A percentile compares a stretch with the other conserved stretches of the same genome.
phyloP scores from a whole-genome alignment of 495 filamentous ascomycete species.

The Rostrohypoxylon terebratum region DNA sequence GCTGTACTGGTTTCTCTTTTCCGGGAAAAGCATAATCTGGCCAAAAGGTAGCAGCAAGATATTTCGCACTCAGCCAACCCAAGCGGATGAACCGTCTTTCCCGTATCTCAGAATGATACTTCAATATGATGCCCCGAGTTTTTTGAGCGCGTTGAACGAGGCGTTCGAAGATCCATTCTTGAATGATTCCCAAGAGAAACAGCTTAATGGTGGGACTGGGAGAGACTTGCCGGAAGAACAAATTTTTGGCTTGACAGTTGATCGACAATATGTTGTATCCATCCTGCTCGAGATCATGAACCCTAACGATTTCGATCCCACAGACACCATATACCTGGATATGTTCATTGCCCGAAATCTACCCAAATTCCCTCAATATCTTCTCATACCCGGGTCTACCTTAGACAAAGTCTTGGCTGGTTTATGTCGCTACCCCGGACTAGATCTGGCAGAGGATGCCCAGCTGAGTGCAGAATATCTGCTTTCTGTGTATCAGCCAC shows the following conservation, averaged over 20 bases:
- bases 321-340: slow-evolving; percentile 92
- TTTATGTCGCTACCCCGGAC: slow-evolving; percentile 83
- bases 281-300: slow-evolving; percentile 92
- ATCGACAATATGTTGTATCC: slow-evolving; percentile 89
- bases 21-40: slow-evolving; percentile 77
- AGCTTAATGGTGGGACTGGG: slow-evolving; percentile 62
- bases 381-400: slow-evolving; percentile 86
- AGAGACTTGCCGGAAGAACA: slow-evolving; percentile 69
- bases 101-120: slow-evolving; percentile 86
- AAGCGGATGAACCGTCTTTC: slow-evolving; percentile 72
- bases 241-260: slow-evolving; percentile 77
- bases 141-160: slow-evolving; percentile 95
- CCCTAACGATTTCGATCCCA: slow-evolving; percentile 72
- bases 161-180: slow-evolving; percentile 96
- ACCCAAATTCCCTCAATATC: slow-evolving; percentile 95
- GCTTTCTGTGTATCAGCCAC: slow-evolving; percentile 90
- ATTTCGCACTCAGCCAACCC: slow-evolving; percentile 63
- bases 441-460: slow-evolving; percentile 89
- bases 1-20: slow-evolving; percentile 92
- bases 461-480: slow-evolving; percentile 96
- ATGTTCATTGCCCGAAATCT: slow-evolving; percentile 98
- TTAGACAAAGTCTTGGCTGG: slow-evolving; percentile 83
- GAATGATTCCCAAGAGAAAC: slow-evolving; percentile 75
- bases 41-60: slow-evolving; percentile 66
- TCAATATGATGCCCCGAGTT: slow-evolving; percentile 88